A percentile compares a stretch with the other conserved stretches of the same genome.
These are phyloP conservation scores for Filobasidium wieringae DNA, from an alignment of 768 basidiomycete species.

Conservation along the genomic window DNA sequence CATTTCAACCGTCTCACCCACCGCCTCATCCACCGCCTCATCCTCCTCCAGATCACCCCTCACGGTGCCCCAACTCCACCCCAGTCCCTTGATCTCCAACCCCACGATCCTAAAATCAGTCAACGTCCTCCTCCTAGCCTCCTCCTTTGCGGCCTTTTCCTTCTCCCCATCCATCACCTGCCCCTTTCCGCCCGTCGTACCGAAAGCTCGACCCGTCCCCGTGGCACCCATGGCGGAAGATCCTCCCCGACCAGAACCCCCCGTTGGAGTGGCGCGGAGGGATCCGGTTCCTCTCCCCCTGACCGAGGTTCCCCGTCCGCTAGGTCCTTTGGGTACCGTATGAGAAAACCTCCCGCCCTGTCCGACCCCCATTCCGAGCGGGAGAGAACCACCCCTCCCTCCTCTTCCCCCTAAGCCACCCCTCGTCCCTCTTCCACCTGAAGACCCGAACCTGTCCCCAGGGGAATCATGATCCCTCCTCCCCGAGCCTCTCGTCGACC, in stretches of 20 bases:
- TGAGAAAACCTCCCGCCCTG: background rate
- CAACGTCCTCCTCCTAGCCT: slow-evolving; percentile 64
- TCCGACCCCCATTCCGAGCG: background rate
- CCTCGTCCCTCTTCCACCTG: background rate
- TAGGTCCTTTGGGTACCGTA: background rate
- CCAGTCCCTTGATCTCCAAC: slow-evolving; percentile 65
- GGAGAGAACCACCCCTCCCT: slow-evolving; percentile 5
- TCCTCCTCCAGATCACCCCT: slow-evolving; percentile 20
- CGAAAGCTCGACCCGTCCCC: background rate
- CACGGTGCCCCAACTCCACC: slow-evolving; percentile 60
- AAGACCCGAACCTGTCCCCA: too few relatives aligned
- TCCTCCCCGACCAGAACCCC: background rate
- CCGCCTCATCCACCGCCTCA: slow-evolving; percentile 6
- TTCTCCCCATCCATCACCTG: slow-evolving; percentile 15
- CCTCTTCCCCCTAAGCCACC: background rate
- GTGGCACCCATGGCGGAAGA: background rate
- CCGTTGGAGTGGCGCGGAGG: background rate
- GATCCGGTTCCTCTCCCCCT: background rate
- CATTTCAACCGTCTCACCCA: slow-evolving; percentile 5
- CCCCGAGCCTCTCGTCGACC: background rate
- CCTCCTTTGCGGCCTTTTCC: slow-evolving; percentile 24
- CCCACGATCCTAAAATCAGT: slow-evolving; percentile 97
- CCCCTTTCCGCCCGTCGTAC: slow-evolving; percentile 3
- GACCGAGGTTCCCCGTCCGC: background rate
- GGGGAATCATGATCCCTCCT: background rate